These are phyloP conservation scores for Fraxinus albicans DNA, from an alignment of 305 asterid species.

Conservation along the genomic window DNA sequence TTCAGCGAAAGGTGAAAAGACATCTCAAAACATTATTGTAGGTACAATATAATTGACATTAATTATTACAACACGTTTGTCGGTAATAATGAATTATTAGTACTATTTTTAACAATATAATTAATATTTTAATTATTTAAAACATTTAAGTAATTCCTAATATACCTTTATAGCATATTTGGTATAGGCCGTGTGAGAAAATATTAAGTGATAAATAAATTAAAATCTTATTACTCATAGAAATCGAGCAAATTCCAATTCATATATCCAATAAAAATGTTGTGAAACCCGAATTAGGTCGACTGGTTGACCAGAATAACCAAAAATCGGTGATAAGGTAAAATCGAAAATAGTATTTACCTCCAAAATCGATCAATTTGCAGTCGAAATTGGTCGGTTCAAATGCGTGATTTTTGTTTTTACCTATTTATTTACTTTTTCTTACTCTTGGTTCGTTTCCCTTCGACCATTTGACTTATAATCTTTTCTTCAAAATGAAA, in stretches of 20 bases:
- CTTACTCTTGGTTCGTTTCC: neutral
- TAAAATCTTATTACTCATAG: neutral
- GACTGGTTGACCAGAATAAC: too few species aligned
- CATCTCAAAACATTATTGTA: neutral
- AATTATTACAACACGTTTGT: neutral
- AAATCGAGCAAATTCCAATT: neutral
- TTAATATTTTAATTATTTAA: too few species aligned
- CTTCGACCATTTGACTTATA: too few species aligned
- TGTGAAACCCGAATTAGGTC: neutral
- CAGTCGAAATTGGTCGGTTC: neutral
- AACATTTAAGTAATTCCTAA: neutral
- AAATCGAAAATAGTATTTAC: too few species aligned
- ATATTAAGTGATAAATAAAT: too few species aligned
- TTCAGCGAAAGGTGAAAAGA: conserved; percentile 9
- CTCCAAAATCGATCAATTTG: neutral
- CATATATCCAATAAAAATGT: neutral
- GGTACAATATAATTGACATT: neutral
- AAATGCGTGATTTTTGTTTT: neutral
- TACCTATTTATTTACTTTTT: too few species aligned
- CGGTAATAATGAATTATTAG: neutral
- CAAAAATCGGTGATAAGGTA: neutral
- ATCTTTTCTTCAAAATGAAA: too few species aligned
- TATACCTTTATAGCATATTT: neutral
- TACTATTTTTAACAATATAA: too few species aligned
- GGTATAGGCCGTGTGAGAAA: neutral